Base-by-base conservation (phyloP, 1,139 yeast genomes). In the Schwanniomyces etchellsii region DNA sequence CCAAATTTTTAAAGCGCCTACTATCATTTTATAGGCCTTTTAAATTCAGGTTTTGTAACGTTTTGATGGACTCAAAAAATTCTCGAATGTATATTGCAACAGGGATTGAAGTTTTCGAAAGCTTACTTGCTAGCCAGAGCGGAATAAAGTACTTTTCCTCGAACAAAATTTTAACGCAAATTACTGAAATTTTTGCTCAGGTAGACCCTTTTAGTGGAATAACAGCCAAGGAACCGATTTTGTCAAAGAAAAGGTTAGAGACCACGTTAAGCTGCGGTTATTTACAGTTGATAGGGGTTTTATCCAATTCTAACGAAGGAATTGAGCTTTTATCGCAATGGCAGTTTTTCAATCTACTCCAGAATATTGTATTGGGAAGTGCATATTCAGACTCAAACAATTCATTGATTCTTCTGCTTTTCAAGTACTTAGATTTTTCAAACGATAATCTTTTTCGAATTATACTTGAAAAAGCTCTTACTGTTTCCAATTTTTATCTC, bases 1-100 rank as follows among this genome's bases (percentile, higher is more conserved):
- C 97, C 1, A 89, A 88, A 47, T 86, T 91, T 45, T 69, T 89
- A 53, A 89, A 91, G 48, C 62, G 96, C 34, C 54, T 91, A 20
- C 57, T 89, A 46, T 83, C 95, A 3, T 93, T 91, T 50, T 91
- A 80, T 50, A 68, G 97, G 29, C 98, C 99, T 0, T 82, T 89
- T 57, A 88, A 91, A 52, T 79, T 80, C 47, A 60, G 96, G 35
- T 91, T 86, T 52, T 81, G 95, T 7, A 74, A 74, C 12, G 65
- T 60, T 9, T 31, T 43, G 1, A 30, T 35, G 1, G 12, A 37
- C 1, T 40, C 76, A 18, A 65, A 67, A 26, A 60, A 67, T 35
- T 63, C 77, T 21, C 63, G 74, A 32, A 66, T 70, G 35, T 84
- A 81, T 41, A 70, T 83, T 16, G 70, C 65, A 30, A 78, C 81